Conservation (phyloP, 169 alveolate species). For the Cryptosporidium sp. region DNA sequence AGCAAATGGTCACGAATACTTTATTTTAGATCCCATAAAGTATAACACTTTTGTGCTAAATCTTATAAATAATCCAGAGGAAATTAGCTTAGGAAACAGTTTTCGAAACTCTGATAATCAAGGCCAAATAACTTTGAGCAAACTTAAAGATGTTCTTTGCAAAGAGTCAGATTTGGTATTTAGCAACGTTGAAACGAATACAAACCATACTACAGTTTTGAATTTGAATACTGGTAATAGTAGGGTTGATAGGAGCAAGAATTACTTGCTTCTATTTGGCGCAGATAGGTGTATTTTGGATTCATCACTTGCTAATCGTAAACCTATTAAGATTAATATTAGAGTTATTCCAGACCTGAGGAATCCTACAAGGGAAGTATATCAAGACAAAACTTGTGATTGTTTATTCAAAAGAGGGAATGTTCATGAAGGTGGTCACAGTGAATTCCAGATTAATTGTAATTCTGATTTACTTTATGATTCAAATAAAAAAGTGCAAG, state of each 20-base stretch:
- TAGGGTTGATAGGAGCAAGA: not conserved
- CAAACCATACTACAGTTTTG: not conserved
- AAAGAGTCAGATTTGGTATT: slow-evolving; percentile 19
- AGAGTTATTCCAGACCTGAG: slow-evolving; percentile 6
- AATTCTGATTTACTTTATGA: not conserved
- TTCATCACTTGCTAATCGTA: not conserved
- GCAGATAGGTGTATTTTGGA: slow-evolving; percentile 51
- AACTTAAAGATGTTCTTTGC: slow-evolving; percentile 20
- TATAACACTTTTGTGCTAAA: not conserved
- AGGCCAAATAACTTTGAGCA: not conserved
- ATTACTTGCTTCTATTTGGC: not conserved
- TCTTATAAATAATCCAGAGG: not conserved
- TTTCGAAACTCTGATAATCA: not conserved
- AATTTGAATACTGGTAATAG: not conserved
- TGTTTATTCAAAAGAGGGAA: not conserved
- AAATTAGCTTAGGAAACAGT: not conserved
- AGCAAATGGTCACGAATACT: not conserved
- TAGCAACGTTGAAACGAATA: not conserved
- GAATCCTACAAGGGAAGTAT: not conserved
- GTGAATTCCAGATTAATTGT: slow-evolving; percentile 1
- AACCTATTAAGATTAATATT: not conserved
- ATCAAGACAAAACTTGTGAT: not conserved
- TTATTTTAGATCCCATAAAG: not conserved
- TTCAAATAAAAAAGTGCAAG: not conserved
- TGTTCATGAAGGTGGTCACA: not conserved